Conservation (phyloP, 164 flowering plant genomes). For the Cinnamomum chago region DNA sequence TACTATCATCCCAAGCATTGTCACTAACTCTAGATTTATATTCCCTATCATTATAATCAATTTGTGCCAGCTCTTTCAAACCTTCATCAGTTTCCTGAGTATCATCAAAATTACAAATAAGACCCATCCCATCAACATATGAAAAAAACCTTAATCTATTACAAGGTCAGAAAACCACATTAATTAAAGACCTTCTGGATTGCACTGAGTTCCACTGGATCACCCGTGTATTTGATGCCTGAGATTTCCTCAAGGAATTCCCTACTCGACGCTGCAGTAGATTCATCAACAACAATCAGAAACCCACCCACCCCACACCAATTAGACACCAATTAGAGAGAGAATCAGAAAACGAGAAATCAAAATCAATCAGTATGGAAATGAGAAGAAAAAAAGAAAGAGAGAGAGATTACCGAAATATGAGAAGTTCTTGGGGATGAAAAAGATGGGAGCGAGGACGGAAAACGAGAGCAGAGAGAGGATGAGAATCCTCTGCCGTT, state of each 20-base stretch:
- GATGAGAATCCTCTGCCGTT: slow-evolving; percentile 6
- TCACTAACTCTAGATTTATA: slow-evolving; percentile 20
- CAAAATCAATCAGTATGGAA: too few relatives aligned
- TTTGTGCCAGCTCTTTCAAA: slow-evolving; percentile 46
- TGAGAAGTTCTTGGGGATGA: slow-evolving; percentile 46
- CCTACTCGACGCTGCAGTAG: slow-evolving; percentile 31
- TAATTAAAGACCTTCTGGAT: slow-evolving; percentile 42
- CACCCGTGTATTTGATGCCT: slow-evolving; percentile 36
- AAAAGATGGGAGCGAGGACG: slow-evolving; percentile 50
- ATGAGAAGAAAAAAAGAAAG: neutral
- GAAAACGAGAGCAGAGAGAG: neutral
- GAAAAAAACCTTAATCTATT: neutral
- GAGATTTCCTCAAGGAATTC: slow-evolving; percentile 52
- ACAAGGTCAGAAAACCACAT: neutral
- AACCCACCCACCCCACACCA: neutral
- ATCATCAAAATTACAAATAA: slow-evolving; percentile 7
- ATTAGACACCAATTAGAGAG: slow-evolving; percentile 1
- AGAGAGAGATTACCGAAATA: slow-evolving; percentile 16
- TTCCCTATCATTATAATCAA: slow-evolving; percentile 46
- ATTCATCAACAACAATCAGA: slow-evolving; percentile 8
- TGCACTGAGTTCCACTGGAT: slow-evolving; percentile 36
- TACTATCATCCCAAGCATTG: neutral
- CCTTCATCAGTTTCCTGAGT: slow-evolving; percentile 50
- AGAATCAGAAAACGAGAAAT: neutral
- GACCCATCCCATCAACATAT: neutral